Evolutionary conservation across 2,329 filamentous ascomycete genomes (phyloP), one percentile per base, ranked within the genome.

Genomic region (Nemania sp.): DNA sequence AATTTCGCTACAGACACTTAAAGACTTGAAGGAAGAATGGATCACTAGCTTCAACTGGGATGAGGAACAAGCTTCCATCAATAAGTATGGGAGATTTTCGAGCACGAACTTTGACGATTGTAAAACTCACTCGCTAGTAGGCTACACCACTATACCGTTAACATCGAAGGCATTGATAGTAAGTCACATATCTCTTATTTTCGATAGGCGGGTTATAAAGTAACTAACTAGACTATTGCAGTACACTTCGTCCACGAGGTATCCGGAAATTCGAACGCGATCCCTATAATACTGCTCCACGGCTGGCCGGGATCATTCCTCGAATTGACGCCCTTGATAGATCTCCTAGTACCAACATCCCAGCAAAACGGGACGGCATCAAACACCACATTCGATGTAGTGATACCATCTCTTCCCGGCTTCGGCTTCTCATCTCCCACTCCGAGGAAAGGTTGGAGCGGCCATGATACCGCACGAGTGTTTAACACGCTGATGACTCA

Each of bases 381-480:
- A 20, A 57, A 62, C n/a, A 43, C 57, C 11, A 57, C 45, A 1
- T 66, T 66, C 43, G 43, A 66, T 24, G 57, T 66, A 3, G 63
- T 66, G 15, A 62, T 66, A 49, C 63, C 63, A 13, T 66, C 63
- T 15, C 51, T 66, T 43, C 63, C 57, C n/a, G 63, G 63, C 52
- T 66, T 51, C 5, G 63, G 51, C 15, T 66, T 66, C 26, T 66
- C 63, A 27, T 59, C 55, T 7, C 1, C 43, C 4, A 57, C 63
- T 45, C 63, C 51, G 6, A 52, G 51, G 0, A 57, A 56, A 47
- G 32, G 0, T 13, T 66, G 63, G 63, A 8, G 3, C 1, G n/a
- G n/a, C 10, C 10, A 13, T 1, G 63, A 66, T 57, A 24, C 63
- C 5, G 63, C 52, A 6, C 51, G 63, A 8, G 51, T 66, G 13